Conservation (phyloP, 805 yeast genomes). For the Candida piceae region DNA sequence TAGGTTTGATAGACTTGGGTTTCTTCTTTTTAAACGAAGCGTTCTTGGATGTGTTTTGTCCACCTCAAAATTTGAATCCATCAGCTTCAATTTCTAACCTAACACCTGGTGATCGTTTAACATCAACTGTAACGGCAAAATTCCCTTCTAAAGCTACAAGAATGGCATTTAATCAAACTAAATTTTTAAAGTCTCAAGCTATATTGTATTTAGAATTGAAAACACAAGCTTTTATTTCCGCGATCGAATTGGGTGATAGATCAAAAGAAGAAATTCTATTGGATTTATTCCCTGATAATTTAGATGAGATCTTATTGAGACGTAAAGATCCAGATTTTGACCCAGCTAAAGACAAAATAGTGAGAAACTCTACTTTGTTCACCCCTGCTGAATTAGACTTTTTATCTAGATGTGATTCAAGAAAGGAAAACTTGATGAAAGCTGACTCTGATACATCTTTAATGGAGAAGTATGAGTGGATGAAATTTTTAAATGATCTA, state of each 20-base stretch:
- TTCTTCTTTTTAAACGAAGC: slow-evolving; percentile 80
- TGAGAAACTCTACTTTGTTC: slow-evolving; percentile 33
- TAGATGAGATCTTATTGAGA: slow-evolving; percentile 44
- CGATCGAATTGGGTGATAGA: slow-evolving; percentile 61
- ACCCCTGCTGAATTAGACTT: slow-evolving; percentile 81
- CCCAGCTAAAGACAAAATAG: slow-evolving; percentile 18
- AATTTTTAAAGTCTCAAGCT: slow-evolving; percentile 73
- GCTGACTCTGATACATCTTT: slow-evolving; percentile 46
- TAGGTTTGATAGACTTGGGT: slow-evolving; percentile 82
- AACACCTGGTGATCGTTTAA: slow-evolving; percentile 15
- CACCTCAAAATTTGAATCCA: slow-evolving; percentile 54
- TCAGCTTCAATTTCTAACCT: slow-evolving; percentile 29
- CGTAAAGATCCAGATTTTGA: slow-evolving; percentile 32
- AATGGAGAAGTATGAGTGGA: slow-evolving; percentile 79
- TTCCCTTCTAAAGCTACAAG: slow-evolving; percentile 8
- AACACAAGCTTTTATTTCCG: slow-evolving; percentile 93
- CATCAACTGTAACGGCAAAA: slow-evolving; percentile 8
- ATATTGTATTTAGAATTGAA: slow-evolving; percentile 78
- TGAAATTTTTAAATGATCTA: slow-evolving; percentile 71
- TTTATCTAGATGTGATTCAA: slow-evolving; percentile 61
- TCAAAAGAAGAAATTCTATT: slow-evolving; percentile 63
- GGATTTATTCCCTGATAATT: slow-evolving; percentile 65
- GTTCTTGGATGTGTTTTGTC: slow-evolving; percentile 84
- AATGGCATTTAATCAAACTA: slow-evolving; percentile 23
- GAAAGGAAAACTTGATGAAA: slow-evolving; percentile 57